phyloP scores from a whole-genome alignment of 495 filamentous ascomycete species.

The Tuber indicum region DNA sequence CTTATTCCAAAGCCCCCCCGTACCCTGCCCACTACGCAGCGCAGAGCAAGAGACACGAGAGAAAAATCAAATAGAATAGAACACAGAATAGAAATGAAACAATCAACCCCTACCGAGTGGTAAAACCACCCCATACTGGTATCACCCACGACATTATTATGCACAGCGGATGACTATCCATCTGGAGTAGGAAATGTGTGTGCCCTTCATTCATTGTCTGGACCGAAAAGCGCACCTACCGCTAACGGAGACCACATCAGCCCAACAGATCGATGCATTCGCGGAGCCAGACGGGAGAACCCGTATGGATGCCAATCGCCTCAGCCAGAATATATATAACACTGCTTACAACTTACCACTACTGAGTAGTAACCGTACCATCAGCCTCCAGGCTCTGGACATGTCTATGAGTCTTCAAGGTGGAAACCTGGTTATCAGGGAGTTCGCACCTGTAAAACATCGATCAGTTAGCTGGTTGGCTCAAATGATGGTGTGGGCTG shows the following conservation, averaged over 20 bases:
- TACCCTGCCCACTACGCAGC: not conserved
- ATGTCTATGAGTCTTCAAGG: constrained; percentile 59
- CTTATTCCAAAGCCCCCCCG: not conserved
- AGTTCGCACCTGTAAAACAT: constrained; percentile 60
- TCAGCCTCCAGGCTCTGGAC: constrained; percentile 69
- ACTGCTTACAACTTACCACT: constrained; percentile 27
- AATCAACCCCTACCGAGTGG: not conserved
- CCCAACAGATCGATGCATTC: not conserved
- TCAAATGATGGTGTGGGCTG: not conserved
- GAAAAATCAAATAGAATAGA: not conserved
- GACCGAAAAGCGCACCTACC: not conserved
- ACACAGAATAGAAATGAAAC: not conserved
- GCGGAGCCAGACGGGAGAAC: not conserved
- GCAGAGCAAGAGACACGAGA: not conserved
- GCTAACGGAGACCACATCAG: not conserved
- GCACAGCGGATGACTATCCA: not conserved
- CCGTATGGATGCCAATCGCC: not conserved
- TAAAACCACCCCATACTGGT: not conserved
- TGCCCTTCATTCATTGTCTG: not conserved
- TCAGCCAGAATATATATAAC: not conserved
- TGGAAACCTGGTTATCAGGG: constrained; percentile 55
- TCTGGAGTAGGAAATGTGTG: not conserved
- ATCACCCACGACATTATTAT: not conserved
- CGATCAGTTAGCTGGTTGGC: not conserved
- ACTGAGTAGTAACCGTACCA: constrained; percentile 64